These are phyloP conservation scores for Ophidiomyces ophidiicola DNA, from an alignment of 2,329 filamentous ascomycete species.

Conservation along the genomic window DNA sequence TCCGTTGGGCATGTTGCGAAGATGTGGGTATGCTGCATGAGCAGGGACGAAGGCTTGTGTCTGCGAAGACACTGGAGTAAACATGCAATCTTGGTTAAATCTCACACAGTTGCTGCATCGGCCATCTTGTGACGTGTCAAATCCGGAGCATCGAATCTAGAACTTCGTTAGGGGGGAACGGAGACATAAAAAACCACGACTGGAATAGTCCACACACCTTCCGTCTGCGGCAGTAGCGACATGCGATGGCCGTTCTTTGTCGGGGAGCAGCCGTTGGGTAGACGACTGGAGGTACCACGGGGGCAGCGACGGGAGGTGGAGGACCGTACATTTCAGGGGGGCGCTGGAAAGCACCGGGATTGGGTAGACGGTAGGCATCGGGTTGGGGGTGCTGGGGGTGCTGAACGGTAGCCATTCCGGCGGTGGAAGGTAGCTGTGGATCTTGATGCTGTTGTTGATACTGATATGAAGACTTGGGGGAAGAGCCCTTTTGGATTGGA, in stretches of 20 bases:
- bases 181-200: not conserved
- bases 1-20: constrained; percentile 32
- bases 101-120: constrained; percentile 60
- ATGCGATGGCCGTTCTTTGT: constrained; percentile 42
- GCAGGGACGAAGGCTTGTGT: constrained; percentile 59
- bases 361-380: constrained; percentile 34
- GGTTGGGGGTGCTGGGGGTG: constrained; percentile 30
- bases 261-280: constrained; percentile 38
- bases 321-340: constrained; percentile 32
- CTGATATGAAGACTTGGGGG: constrained; percentile 19
- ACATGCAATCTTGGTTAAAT: constrained; percentile 66
- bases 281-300: constrained; percentile 28
- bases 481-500: constrained; percentile 9
- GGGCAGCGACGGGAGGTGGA: constrained; percentile 25
- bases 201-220: constrained; percentile 31
- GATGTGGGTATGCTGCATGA: constrained; percentile 51
- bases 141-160: constrained; percentile 65
- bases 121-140: constrained; percentile 58
- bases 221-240: constrained; percentile 40
- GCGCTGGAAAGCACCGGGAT: constrained; percentile 31
- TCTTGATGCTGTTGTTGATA: constrained; percentile 26
- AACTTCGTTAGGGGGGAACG: constrained; percentile 11
- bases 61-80: constrained; percentile 62
- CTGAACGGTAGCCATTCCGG: constrained; percentile 33
- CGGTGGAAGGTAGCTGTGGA: constrained; percentile 20